phyloP scores from a whole-genome alignment of 495 filamentous ascomycete species.

The Penicillium pulvis region DNA sequence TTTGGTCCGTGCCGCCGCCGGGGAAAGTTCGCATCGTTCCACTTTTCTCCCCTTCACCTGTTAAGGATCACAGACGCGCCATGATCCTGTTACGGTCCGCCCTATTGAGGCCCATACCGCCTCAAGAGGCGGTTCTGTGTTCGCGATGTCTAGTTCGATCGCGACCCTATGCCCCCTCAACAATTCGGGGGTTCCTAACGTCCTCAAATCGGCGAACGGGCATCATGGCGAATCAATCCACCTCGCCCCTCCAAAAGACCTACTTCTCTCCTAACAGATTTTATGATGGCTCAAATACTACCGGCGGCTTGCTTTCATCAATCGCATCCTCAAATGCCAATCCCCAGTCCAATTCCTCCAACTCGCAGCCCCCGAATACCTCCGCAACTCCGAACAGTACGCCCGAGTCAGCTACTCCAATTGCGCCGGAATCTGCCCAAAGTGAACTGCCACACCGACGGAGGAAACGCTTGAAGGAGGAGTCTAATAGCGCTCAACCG shows the following conservation, averaged over 20 bases:
- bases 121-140: constrained; percentile 37
- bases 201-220: constrained; percentile 35
- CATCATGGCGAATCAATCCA: constrained; percentile 30
- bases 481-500: constrained; percentile 21
- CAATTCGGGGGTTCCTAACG: constrained; percentile 36
- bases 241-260: constrained; percentile 37
- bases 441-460: constrained; percentile 52
- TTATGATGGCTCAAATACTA: constrained; percentile 19
- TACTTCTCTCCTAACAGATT: constrained; percentile 46
- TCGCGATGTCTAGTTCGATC: constrained; percentile 36
- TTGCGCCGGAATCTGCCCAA: constrained; percentile 23
- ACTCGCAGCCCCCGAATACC: constrained; percentile 10
- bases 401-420: constrained; percentile 17
- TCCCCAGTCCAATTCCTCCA: constrained; percentile 9
- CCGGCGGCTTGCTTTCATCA: constrained; percentile 34
- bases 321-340: constrained; percentile 28
- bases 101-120: constrained; percentile 35
- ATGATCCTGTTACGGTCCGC: constrained; percentile 49
- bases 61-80: constrained; percentile 25
- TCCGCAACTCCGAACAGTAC: constrained; percentile 8
- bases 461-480: constrained; percentile 53
- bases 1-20: constrained; percentile 39
- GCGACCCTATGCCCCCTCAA: constrained; percentile 17
- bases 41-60: constrained; percentile 24
- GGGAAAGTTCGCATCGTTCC: constrained; percentile 34